Percentiles rank a stretch among this genome's conserved stretches.
These are phyloP conservation scores for Boletales sp. DNA, from an alignment of 768 basidiomycete genomes.

Conservation along the genomic window DNA sequence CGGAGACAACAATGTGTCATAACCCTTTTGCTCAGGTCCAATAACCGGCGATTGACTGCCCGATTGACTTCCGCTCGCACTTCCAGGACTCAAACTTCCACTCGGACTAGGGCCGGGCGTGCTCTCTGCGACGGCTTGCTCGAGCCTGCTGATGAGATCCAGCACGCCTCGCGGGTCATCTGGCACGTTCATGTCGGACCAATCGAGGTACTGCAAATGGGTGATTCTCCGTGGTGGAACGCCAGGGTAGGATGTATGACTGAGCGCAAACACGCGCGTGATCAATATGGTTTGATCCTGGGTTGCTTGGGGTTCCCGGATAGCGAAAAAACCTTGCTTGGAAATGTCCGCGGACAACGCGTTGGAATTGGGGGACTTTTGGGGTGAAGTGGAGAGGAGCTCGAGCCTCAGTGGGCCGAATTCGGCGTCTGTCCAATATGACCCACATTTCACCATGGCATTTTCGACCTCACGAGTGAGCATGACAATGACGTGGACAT, in stretches of 20 bases:
- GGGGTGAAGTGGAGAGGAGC: constrained; percentile 44
- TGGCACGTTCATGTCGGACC: constrained; percentile 97
- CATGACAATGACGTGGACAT: constrained; percentile 95
- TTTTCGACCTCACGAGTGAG: constrained; percentile 91
- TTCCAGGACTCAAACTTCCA: constrained; percentile 19
- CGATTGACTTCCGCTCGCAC: constrained; percentile 14
- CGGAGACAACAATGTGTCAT: constrained; percentile 17
- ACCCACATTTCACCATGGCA: constrained; percentile 83
- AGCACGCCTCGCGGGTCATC: constrained; percentile 75
- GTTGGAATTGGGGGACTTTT: constrained; percentile 12
- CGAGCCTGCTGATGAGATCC: constrained; percentile 71
- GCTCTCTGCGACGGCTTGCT: constrained; percentile 24
- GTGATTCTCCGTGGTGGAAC: constrained; percentile 63
- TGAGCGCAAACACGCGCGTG: constrained; percentile 65
- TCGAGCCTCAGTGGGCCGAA: constrained; percentile 74
- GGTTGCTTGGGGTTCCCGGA: constrained; percentile 21
- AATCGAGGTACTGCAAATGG: constrained; percentile 90
- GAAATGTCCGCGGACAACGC: constrained; percentile 33
- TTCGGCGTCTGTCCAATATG: constrained; percentile 73
- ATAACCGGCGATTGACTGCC: constrained; percentile 17
- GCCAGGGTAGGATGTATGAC: constrained; percentile 56
- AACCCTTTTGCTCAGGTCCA: constrained; percentile 1
- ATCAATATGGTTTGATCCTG: constrained; percentile 34
- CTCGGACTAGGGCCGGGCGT: constrained; percentile 30
- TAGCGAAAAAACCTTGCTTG: constrained; percentile 36